Evolutionary conservation across 1,139 yeast genomes (phyloP).

Genomic region (Geotrichum carabidarum): DNA sequence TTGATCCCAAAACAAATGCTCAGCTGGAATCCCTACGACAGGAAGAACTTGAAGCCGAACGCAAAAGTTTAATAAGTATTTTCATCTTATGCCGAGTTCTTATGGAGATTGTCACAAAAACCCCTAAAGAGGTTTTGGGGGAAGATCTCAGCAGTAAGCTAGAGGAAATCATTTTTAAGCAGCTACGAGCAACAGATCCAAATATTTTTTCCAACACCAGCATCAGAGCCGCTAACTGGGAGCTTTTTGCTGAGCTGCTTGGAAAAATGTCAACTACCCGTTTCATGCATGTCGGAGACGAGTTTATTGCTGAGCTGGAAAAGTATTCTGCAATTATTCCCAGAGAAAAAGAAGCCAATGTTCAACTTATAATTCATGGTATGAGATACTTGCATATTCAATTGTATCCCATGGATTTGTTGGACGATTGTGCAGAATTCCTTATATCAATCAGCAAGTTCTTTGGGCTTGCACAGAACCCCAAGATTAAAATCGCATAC

Average conservation of each 20-base stretch:
- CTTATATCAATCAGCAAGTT: conserved; percentile 80
- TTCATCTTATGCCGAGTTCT: conserved; percentile 89
- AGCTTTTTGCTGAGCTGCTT: conserved; percentile 76
- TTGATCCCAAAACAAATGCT: conserved; percentile 4
- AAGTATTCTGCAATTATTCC: conserved; percentile 49
- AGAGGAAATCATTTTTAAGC: conserved; percentile 91
- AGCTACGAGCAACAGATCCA: conserved; percentile 84
- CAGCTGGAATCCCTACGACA: conserved; percentile 25
- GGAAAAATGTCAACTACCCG: conserved; percentile 87
- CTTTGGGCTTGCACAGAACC: conserved; percentile 54
- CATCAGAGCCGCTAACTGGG: conserved; percentile 90
- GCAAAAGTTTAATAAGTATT: conserved; percentile 80
- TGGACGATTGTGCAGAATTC: conserved; percentile 92
- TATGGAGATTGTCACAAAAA: conserved; percentile 86
- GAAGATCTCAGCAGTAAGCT: conserved; percentile 77
- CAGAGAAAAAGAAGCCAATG: conserved; percentile 62
- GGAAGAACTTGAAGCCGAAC: conserved; percentile 75
- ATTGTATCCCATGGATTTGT: conserved; percentile 75
- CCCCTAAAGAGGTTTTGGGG: conserved; percentile 66
- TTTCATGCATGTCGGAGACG: conserved; percentile 82
- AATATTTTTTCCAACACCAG: conserved; percentile 56
- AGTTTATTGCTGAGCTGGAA: conserved; percentile 89
- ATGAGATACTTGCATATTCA: conserved; percentile 78
- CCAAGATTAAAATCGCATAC: conserved; percentile 62
- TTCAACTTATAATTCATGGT: conserved; percentile 77